Evolutionary conservation across 495 filamentous ascomycete genomes (phyloP).

Genomic region (Entonaema liquescens): DNA sequence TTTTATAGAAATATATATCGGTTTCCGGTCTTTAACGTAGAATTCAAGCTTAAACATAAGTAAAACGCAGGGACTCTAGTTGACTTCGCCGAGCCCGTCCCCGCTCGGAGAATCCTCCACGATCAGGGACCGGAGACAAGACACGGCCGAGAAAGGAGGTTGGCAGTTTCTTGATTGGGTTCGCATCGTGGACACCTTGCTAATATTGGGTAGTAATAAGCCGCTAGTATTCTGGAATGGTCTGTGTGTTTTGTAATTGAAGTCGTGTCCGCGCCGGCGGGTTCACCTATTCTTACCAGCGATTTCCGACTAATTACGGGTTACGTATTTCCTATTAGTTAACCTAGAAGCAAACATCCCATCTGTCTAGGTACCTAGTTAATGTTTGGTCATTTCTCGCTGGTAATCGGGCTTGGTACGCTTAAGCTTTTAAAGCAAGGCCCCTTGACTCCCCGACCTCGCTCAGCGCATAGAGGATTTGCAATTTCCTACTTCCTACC

Average conservation of each 20-base stretch:
- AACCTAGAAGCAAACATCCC: neutral
- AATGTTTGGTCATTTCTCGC: neutral
- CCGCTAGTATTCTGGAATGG: conserved; percentile 23
- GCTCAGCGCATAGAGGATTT: conserved; percentile 27
- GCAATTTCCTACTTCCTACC: conserved; percentile 11
- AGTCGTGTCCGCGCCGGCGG: conserved; percentile 27
- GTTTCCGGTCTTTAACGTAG: neutral
- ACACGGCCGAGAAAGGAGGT: conserved; percentile 40
- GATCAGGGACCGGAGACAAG: conserved; percentile 17
- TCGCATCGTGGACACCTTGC: conserved; percentile 27
- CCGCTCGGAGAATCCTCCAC: conserved; percentile 37
- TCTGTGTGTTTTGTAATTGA: conserved; percentile 30
- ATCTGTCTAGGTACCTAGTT: too few relatives aligned
- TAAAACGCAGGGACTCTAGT: conserved; percentile 4
- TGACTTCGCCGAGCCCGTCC: conserved; percentile 31
- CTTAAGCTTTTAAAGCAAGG: conserved; percentile 7
- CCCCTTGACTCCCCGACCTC: conserved; percentile 12
- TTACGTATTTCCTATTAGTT: conserved; percentile 3
- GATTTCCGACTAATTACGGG: conserved; percentile 15
- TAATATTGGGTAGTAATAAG: conserved; percentile 39
- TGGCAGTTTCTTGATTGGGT: conserved; percentile 33
- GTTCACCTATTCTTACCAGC: conserved; percentile 15
- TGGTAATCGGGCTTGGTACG: neutral
- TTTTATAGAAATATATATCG: neutral
- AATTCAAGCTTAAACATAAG: conserved; percentile 2